Percentiles rank a stretch among this genome's conserved stretches.
Evolutionary conservation across 345 rosid genomes (phyloP).

Genomic region (Carallia pectinifolia): DNA sequence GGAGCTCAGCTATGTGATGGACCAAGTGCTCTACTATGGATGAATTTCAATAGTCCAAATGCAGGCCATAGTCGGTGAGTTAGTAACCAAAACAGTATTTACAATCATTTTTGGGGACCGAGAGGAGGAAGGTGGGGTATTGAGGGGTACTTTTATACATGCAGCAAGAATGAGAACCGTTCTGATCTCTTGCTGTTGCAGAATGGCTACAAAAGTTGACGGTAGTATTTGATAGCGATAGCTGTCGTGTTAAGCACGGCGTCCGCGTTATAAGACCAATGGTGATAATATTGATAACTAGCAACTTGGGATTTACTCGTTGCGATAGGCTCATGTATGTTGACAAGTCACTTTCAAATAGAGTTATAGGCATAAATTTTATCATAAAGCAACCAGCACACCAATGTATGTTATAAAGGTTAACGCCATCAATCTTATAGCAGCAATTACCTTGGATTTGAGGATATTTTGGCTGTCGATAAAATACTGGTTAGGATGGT

Average conservation of each 20-base stretch:
- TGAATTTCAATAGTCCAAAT: neutral
- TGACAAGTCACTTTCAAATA: too few species aligned
- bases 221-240: too few species aligned
- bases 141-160: neutral
- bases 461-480: conserved; percentile 73
- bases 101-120: too few species aligned
- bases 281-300: neutral
- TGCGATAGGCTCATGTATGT: neutral
- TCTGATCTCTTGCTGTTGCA: neutral
- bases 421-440: neutral
- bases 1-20: neutral
- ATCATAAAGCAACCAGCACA: too few species aligned
- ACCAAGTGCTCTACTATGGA: neutral
- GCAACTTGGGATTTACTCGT: neutral
- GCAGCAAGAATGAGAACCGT: neutral
- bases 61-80: too few species aligned
- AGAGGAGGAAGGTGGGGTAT: too few species aligned
- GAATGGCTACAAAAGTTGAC: neutral
- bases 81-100: too few species aligned
- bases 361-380: too few species aligned
- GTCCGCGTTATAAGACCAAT: neutral
- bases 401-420: too few species aligned
- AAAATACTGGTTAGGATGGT: conserved; percentile 91
- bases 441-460: conserved; percentile 51
- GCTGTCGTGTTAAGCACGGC: too few species aligned